A percentile compares a stretch with the other conserved stretches of the same genome.
Conservation (phyloP, 192 early-diverging fungal genomes). For the Haplosporangium gracile region DNA sequence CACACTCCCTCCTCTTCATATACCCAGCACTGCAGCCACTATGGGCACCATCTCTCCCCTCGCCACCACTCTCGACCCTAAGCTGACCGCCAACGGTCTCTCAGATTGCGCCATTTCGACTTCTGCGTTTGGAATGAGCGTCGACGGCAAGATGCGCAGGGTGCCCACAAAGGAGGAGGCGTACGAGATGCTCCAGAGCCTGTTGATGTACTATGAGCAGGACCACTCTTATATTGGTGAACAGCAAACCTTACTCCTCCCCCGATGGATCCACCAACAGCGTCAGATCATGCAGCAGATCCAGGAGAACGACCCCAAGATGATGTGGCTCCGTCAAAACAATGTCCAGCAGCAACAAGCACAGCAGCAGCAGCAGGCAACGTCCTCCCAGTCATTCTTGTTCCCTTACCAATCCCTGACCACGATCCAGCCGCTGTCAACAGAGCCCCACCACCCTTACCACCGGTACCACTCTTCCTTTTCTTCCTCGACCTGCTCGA, state of each 20-base stretch:
- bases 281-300: conserved; percentile 47
- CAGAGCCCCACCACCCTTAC: conserved; percentile 20
- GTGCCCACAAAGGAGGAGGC: conserved; percentile 52
- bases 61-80: conserved; percentile 39
- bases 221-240: conserved; percentile 52
- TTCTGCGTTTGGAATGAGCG: conserved; percentile 47
- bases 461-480: conserved; percentile 27
- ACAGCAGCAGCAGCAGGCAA: conserved; percentile 3
- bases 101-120: not conserved
- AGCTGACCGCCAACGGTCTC: conserved; percentile 3
- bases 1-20: conserved; percentile 25
- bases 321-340: conserved; percentile 43
- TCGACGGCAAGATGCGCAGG: conserved; percentile 55
- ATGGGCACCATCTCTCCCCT: conserved; percentile 45
- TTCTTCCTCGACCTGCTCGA: conserved; percentile 26
- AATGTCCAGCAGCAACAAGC: conserved; percentile 21
- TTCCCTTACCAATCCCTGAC: conserved; percentile 22
- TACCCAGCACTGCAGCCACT: not conserved
- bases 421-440: not conserved
- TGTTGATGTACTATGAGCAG: conserved; percentile 54
- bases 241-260: conserved; percentile 51
- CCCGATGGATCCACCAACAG: conserved; percentile 55
- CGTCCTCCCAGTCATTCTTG: conserved; percentile 6
- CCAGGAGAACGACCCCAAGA: conserved; percentile 29
- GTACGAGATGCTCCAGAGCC: conserved; percentile 50